Conservation (phyloP, 2,329 filamentous ascomycete genomes). For the Blastomyces silverae region DNA sequence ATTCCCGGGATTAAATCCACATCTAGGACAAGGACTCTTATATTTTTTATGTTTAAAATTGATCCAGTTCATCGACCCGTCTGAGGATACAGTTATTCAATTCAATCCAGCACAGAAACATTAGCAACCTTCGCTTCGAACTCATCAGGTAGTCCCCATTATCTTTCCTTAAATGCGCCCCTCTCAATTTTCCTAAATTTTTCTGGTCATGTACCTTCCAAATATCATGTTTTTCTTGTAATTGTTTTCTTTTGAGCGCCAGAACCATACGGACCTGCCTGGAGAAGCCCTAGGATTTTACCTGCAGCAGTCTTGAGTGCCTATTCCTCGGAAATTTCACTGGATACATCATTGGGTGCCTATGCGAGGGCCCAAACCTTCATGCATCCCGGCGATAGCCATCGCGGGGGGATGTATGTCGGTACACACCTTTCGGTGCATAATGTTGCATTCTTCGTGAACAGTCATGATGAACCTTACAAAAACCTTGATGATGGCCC, state of each 20-base stretch:
- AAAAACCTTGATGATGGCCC: slow-evolving; percentile 16
- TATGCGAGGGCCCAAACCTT: slow-evolving; percentile 23
- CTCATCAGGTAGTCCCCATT: slow-evolving; percentile 41
- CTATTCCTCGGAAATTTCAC: slow-evolving; percentile 27
- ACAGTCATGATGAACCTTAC: slow-evolving; percentile 9
- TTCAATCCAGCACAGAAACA: slow-evolving; percentile 24
- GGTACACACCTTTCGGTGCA: slow-evolving; percentile 33
- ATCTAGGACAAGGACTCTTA: slow-evolving; percentile 22
- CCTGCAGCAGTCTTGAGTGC: slow-evolving; percentile 18
- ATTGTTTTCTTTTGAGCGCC: slow-evolving; percentile 10
- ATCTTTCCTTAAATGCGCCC: slow-evolving; percentile 29
- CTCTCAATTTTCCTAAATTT: slow-evolving; percentile 22
- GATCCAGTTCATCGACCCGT: slow-evolving; percentile 15
- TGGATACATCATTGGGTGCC: slow-evolving; percentile 16
- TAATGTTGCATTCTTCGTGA: slow-evolving; percentile 32
- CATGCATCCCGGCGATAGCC: slow-evolving; percentile 28
- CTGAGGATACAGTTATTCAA: slow-evolving; percentile 19
- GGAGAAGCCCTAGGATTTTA: slow-evolving; percentile 1
- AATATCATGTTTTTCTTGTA: slow-evolving; percentile 15
- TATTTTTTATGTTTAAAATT: slow-evolving; percentile 30
- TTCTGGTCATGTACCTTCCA: slow-evolving; percentile 24
- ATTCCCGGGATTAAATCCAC: slow-evolving; percentile 16
- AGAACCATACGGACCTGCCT: slow-evolving; percentile 14
- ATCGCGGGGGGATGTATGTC: slow-evolving; percentile 27
- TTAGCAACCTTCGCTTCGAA: slow-evolving; percentile 21